Base-by-base conservation (phyloP, 139 green algal species). In the Bryopsis sp. region DNA sequence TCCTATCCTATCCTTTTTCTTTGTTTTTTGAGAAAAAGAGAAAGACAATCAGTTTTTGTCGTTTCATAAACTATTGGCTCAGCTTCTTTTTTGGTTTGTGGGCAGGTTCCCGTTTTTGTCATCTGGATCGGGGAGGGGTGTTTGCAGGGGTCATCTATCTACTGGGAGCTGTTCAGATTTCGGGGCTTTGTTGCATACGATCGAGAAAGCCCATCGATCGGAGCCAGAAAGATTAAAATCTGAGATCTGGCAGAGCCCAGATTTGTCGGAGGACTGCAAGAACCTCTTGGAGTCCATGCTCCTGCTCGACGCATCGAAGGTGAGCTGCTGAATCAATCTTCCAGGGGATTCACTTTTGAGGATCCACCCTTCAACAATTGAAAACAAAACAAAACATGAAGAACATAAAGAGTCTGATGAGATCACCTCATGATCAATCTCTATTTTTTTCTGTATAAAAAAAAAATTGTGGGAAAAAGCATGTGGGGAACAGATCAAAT, bases 241-340 rank as follows among this genome's bases (percentile, higher is more conserved):
- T 7, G 59, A 67, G 31, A 67, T 47, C n/a, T 24, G 31, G 6
- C 7, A 7, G 33, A 47, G 5, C 7, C 6, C 24, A 7, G 8
- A 35, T 46, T 31, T 67, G 28, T 67, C 59, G n/a, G 5, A 11
- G 29, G 59, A 39, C 19, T 26, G 29, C 7, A 8, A 47, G 7
- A 7, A 67, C 29, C 33, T 67, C 24, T n/a, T 67, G 33, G 19
- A 47, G 33, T 46, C 33, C 7, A 46, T 67, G 59, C 31, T 67
- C 7, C 24, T 7, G 24, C 7, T 67, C 33, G 59, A 67, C 33
- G 33, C 28, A 46, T 24, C 29, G 8, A 28, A 63, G 11, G 43
- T 50, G 19, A 50, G 43, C 11, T 26, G 43, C 19, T 50, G 15
- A 19, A 50, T 50, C n/a, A n/a, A n/a, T n/a, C n/a, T n/a, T n/a